Base-by-base conservation (phyloP, 345 rosid species). In the Melastoma malabathricum region DNA sequence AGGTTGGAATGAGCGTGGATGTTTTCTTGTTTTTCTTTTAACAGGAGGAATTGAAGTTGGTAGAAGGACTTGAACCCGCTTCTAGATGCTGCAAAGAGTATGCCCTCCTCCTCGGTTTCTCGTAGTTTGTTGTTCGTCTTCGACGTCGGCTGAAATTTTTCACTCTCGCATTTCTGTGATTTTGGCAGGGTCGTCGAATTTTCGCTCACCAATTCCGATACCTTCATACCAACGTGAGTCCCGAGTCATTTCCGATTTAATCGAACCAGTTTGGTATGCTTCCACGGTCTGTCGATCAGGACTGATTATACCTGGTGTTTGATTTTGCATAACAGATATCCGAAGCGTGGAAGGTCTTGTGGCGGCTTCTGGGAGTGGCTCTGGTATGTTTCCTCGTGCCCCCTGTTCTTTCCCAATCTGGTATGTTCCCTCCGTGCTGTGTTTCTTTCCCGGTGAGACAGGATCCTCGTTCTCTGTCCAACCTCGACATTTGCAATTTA, bases 41-140 rank as follows among this genome's bases (percentile, higher is more conserved):
- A 43, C 83, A 86, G 96, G 93, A 75, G 39, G 97, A 89, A 53
- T 58, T 79, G 31, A 89, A 82, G 64, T 75, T 80, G 19, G 50
- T 74, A 0, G 67, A 78, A 58, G 72, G 83, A n/a, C 70, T 77
- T 20, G 79, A 70, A 60, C 83, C 82, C 5, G 79, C 98, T 48
- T 83, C 96, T 51, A 68, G 43, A 72, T 78, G 60, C 78, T 86
- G 96, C 89, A 84, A 90, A 72, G 98, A 82, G 98, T 90, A 71
- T 94, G 51, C 56, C 13, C 51, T 12, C 56, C 29, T 56, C 38
- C 50, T 22, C 45, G 54, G 19, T 58, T 23, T 44, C 13, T 46
- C 3, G 31, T 31, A 46, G 18, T 45, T 20, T 59, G 41, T 9
- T 34, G 2, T 34, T 34, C 41, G 12, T 34, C 41, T 34, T 34